Evolutionary conservation across 1,284 basidiomycete species (phyloP).

Genomic region (Ustilago curta): DNA sequence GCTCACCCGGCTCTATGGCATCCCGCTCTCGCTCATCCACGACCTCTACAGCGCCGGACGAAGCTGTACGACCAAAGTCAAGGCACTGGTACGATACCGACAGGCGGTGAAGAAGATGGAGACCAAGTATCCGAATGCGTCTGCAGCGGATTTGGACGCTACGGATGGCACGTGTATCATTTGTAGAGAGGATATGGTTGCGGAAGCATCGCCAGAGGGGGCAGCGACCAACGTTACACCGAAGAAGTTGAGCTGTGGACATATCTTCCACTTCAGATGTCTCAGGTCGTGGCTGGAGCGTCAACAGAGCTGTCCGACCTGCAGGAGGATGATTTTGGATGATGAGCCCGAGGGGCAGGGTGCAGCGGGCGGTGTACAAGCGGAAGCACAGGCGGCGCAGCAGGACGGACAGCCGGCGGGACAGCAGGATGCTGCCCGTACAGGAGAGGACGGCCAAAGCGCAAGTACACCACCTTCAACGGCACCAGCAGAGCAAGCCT

Average conservation of each 20-base stretch:
- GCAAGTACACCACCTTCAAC: neutral
- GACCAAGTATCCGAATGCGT: slow-evolving; percentile 92
- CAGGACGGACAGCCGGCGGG: slow-evolving; percentile 3
- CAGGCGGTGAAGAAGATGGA: slow-evolving; percentile 98
- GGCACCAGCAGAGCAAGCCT: slow-evolving; percentile 23
- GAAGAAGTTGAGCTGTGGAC: slow-evolving; percentile 94
- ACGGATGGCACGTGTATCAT: slow-evolving; percentile 96
- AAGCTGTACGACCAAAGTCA: slow-evolving; percentile 86
- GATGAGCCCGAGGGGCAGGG: slow-evolving; percentile 38
- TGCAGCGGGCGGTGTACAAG: neutral
- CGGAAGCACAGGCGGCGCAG: slow-evolving; percentile 11
- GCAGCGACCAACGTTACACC: slow-evolving; percentile 81
- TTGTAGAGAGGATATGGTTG: slow-evolving; percentile 93
- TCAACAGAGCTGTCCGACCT: slow-evolving; percentile 91
- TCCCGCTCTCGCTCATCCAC: slow-evolving; percentile 94
- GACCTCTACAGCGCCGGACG: slow-evolving; percentile 95
- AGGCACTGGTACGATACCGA: slow-evolving; percentile 88
- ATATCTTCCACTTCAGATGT: slow-evolving; percentile 98
- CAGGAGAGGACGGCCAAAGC: neutral
- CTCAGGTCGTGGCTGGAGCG: slow-evolving; percentile 96
- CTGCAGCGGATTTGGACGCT: slow-evolving; percentile 83
- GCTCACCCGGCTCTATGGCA: slow-evolving; percentile 92
- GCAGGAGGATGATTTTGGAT: slow-evolving; percentile 89
- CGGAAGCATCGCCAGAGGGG: slow-evolving; percentile 3
- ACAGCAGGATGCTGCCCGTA: neutral